Evolutionary conservation across 2,329 filamentous ascomycete species (phyloP), one percentile per base, ranked within the genome.

Genomic region (Myriosclerotinia scirpicola): DNA sequence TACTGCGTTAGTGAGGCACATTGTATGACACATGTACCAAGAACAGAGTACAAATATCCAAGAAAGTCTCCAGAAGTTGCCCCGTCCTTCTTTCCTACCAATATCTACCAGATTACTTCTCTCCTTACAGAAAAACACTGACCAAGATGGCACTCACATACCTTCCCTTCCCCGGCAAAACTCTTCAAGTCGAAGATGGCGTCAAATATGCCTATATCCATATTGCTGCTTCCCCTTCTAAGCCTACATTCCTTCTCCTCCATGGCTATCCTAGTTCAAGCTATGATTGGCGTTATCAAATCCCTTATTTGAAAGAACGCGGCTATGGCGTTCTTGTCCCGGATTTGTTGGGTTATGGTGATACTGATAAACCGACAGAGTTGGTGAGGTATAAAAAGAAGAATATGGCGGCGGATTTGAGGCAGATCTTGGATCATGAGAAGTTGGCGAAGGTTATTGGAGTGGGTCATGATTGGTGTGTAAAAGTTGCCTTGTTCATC

Each of bases 401-500:
- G 58, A 58, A 40, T 48, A 70, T 66, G 62, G 61, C 62, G 20
- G 59, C 34, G 1, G 62, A 68, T 42, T 61, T 67, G 48, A 17
- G 64, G 59, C 60, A 66, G 40, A 67, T 68, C 30, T 46, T 68
- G 61, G 62, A 55, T 4, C 48, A 15, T 54, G 62, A 68, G 52
- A 42, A 34, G 12, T 58, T 68, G 59, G 58, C 22, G 59, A 58
- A 59, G 30, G 67, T 70, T 1, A 59, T 70, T n/a, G 67, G 62
- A 30, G 64, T 70, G n/a, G 64, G 54, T 30, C 67, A 70, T 68
- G 68, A 69, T 61, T 69, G 68, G 65, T 69, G 62, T 61, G 44
- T 69, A 48, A 59, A 52, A 44, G 26, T 64, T 52, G 36, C 53
- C 17, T 30, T 15, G 14, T 3, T 9, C 5, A 17, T 3, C 3